Percentiles rank a stretch among this genome's conserved stretches.
Evolutionary conservation across 2,329 filamentous ascomycete species (phyloP).

Genomic region (Neonectria ditissima): DNA sequence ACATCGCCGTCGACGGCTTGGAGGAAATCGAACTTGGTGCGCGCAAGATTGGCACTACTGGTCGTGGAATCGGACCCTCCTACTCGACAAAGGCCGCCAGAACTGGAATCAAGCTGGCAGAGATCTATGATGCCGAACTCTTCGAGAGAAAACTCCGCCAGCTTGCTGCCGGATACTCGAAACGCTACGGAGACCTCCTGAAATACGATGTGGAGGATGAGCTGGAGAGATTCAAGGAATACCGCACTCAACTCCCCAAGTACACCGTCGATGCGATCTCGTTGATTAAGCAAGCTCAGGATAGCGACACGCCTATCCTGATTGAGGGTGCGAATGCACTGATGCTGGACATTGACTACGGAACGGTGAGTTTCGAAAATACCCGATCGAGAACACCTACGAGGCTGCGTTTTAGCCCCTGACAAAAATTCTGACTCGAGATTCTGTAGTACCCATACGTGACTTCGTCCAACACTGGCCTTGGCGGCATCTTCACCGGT

Average conservation of each 20-base stretch:
- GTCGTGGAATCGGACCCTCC: conserved; percentile 2
- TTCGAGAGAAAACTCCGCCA: conserved; percentile 74
- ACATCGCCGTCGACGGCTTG: conserved; percentile 74
- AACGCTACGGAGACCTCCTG: conserved; percentile 65
- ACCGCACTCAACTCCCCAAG: conserved; percentile 10
- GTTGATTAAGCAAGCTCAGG: conserved; percentile 14
- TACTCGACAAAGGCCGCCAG: conserved; percentile 51
- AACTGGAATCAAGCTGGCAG: conserved; percentile 72
- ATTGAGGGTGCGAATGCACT: conserved; percentile 24
- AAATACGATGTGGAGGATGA: conserved; percentile 26
- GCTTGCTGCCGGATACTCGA: conserved; percentile 71
- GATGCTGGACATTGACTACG: conserved; percentile 2
- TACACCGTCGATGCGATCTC: conserved; percentile 9
- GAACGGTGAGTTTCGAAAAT: no score
- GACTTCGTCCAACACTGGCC: conserved; percentile 13
- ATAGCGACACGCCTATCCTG: conserved; percentile 7
- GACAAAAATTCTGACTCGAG: neutral
- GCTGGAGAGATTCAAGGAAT: conserved; percentile 11
- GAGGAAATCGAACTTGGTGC: conserved; percentile 63
- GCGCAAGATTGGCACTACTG: conserved; percentile 45
- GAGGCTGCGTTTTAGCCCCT: neutral
- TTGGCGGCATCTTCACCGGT: conserved; percentile 15
- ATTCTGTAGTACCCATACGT: conserved; percentile 6
- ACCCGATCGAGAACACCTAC: no score
- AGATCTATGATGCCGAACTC: conserved; percentile 72